Evolutionary conservation across 2,329 filamentous ascomycete genomes (phyloP).

Genomic region (Diaporthe sp.): DNA sequence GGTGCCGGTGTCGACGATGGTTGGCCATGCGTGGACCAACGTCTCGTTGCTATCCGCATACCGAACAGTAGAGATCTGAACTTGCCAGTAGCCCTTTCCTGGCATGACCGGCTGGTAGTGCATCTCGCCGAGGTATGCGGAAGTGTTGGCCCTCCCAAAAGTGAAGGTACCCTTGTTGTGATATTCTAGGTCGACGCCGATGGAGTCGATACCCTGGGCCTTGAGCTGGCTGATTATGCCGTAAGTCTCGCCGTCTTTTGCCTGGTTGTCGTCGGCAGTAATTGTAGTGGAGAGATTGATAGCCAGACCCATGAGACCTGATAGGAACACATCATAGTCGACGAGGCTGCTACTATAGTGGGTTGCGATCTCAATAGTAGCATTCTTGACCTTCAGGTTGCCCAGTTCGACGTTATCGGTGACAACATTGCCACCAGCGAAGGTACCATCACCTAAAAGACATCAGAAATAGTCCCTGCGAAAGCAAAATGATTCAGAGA

Average conservation of each 20-base stretch:
- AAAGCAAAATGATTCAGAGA: conserved; percentile 47
- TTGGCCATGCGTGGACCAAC: conserved; percentile 59
- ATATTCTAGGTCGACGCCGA: conserved; percentile 65
- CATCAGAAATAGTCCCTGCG: not conserved
- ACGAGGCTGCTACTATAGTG: conserved; percentile 60
- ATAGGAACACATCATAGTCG: conserved; percentile 55
- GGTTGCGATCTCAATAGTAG: conserved; percentile 65
- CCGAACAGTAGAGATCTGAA: conserved; percentile 54
- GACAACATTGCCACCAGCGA: conserved; percentile 64
- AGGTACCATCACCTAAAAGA: conserved; percentile 58
- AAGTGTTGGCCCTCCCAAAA: conserved; percentile 64
- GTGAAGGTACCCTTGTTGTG: conserved; percentile 64
- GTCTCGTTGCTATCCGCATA: conserved; percentile 51
- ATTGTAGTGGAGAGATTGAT: conserved; percentile 62
- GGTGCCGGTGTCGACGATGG: conserved; percentile 79
- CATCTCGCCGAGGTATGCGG: conserved; percentile 56
- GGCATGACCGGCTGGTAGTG: conserved; percentile 63
- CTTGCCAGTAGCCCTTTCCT: conserved; percentile 62
- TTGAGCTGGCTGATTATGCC: conserved; percentile 62
- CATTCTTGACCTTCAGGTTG: conserved; percentile 58
- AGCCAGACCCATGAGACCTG: conserved; percentile 67
- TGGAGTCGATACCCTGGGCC: conserved; percentile 56
- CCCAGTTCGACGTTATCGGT: conserved; percentile 64
- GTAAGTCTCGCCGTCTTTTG: conserved; percentile 59
- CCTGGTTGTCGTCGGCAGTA: conserved; percentile 56